These are phyloP conservation scores for Aspergillus quadricinctus DNA, from an alignment of 2,329 filamentous ascomycete species.

Conservation along the genomic window DNA sequence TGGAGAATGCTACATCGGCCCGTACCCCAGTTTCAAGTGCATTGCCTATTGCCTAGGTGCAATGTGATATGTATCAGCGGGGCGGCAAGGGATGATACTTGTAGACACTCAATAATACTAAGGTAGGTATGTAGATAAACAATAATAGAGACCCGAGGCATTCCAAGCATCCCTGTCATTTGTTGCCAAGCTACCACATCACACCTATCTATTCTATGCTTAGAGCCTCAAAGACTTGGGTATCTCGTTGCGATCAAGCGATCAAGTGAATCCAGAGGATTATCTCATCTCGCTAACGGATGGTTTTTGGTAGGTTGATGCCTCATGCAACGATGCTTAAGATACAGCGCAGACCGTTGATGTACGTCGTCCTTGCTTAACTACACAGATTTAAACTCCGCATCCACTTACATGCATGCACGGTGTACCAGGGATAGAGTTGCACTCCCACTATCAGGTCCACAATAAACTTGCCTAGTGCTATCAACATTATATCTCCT, in stretches of 20 bases:
- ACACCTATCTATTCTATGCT: too few species aligned
- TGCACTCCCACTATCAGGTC: neutral
- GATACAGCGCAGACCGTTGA: neutral
- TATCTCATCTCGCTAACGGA: neutral
- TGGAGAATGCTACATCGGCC: neutral
- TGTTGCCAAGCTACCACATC: too few species aligned
- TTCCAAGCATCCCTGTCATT: neutral
- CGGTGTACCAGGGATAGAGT: neutral
- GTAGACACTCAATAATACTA: too few species aligned
- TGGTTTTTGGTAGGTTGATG: neutral
- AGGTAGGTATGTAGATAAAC: too few species aligned
- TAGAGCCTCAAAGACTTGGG: too few species aligned
- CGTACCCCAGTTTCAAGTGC: neutral
- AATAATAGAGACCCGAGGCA: too few species aligned
- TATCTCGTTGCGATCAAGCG: too few species aligned
- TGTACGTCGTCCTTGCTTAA: neutral
- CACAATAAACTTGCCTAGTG: neutral
- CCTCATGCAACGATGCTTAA: neutral
- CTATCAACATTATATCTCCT: neutral
- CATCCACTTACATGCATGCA: too few species aligned
- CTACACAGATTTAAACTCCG: neutral
- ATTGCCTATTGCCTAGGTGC: neutral
- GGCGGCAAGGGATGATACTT: slow-evolving; percentile 1
- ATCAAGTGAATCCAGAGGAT: neutral
- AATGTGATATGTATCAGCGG: slow-evolving; percentile 3